Evolutionary conservation across 2,329 filamentous ascomycete species (phyloP).

Genomic region (Paecilomyces sp.): DNA sequence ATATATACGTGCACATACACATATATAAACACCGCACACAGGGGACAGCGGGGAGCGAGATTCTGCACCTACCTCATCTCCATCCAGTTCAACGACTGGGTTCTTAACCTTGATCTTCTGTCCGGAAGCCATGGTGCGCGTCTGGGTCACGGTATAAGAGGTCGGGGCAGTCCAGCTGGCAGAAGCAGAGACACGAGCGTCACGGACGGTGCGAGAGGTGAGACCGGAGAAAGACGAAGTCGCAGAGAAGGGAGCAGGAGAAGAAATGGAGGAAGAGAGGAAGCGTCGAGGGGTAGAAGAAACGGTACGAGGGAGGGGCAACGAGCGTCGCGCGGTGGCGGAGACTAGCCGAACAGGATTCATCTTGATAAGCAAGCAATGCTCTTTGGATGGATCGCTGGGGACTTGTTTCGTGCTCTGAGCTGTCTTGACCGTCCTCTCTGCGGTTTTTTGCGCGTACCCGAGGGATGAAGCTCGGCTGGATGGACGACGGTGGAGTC

Average conservation of each 20-base stretch:
- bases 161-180: slow-evolving; percentile 18
- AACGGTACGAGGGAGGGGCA: slow-evolving; percentile 14
- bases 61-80: slow-evolving; percentile 50
- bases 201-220: slow-evolving; percentile 13
- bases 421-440: slow-evolving; percentile 12
- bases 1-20: slow-evolving; percentile 9
- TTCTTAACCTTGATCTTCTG: slow-evolving; percentile 99
- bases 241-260: slow-evolving; percentile 6
- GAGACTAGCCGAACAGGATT: slow-evolving; percentile 31
- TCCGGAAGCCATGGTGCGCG: slow-evolving; percentile 40
- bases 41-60: not conserved
- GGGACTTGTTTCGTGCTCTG: slow-evolving; percentile 2
- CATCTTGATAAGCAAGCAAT: slow-evolving; percentile 17
- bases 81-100: slow-evolving; percentile 94
- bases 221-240: not conserved
- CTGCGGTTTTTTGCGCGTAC: slow-evolving; percentile 11
- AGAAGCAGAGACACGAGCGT: slow-evolving; percentile 3
- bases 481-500: slow-evolving; percentile 28
- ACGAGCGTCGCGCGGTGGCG: slow-evolving; percentile 30
- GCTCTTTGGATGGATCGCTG: slow-evolving; percentile 1
- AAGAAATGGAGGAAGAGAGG: slow-evolving; percentile 8
- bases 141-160: slow-evolving; percentile 20
- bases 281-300: slow-evolving; percentile 11
- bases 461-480: slow-evolving; percentile 26
- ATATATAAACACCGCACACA: slow-evolving; percentile 1